Percentiles rank a stretch among this genome's conserved stretches.
Conservation (phyloP, 2,329 filamentous ascomycete species). For the Fusarium scirpi region DNA sequence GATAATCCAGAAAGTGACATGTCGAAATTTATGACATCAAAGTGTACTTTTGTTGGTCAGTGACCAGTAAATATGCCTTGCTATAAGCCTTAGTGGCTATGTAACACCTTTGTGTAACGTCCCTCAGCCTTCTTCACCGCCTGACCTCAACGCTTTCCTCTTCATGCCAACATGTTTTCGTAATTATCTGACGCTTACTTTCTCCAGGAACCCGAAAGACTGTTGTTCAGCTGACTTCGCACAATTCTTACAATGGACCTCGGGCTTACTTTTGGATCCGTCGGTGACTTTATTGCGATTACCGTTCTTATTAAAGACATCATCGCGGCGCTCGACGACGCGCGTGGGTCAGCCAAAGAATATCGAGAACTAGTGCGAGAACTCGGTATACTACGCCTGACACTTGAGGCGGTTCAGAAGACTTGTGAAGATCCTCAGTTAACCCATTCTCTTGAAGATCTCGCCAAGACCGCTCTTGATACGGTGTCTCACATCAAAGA, state of each 20-base stretch:
- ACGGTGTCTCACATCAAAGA: not conserved
- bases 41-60: not conserved
- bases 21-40: not conserved
- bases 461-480: not conserved
- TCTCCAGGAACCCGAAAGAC: too few relatives aligned
- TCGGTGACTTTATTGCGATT: not conserved
- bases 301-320: not conserved
- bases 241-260: not conserved
- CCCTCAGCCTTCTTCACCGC: not conserved
- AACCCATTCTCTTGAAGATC: not conserved
- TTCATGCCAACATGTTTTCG: not conserved
- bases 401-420: not conserved
- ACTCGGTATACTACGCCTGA: not conserved
- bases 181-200: not conserved
- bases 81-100: not conserved
- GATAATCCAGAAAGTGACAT: not conserved
- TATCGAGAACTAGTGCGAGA: not conserved
- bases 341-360: not conserved
- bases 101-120: not conserved
- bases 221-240: too few relatives aligned
- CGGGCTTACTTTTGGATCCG: not conserved
- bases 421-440: not conserved
- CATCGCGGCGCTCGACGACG: not conserved
- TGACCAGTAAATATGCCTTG: not conserved
- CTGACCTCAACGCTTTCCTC: too few relatives aligned